Conservation (phyloP, 1,284 basidiomycete genomes). For the Moniliophthora roreri region DNA sequence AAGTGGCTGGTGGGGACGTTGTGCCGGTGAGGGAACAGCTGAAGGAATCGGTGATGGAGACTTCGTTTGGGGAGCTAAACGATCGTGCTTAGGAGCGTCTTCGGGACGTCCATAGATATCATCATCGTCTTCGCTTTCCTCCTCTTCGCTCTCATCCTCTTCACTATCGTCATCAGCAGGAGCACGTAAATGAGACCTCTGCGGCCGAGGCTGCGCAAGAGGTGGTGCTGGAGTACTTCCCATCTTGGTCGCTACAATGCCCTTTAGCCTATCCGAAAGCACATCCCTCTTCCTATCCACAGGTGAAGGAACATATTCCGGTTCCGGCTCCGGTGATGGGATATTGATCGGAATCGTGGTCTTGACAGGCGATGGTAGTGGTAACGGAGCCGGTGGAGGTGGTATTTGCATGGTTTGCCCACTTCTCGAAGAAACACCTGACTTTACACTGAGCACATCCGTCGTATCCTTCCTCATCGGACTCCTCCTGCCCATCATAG, state of each 20-base stretch:
- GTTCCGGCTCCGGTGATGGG: too few relatives aligned
- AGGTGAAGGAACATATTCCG: too few relatives aligned
- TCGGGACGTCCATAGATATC: neutral
- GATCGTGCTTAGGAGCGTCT: neutral
- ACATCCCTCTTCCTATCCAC: conserved; percentile 28
- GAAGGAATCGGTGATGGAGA: neutral
- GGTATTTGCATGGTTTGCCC: conserved; percentile 4
- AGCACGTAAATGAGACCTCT: neutral
- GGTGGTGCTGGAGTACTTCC: neutral
- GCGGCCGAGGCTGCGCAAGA: neutral
- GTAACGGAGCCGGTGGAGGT: neutral
- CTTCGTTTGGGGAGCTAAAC: neutral
- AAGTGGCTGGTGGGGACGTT: neutral
- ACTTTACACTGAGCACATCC: conserved; percentile 11
- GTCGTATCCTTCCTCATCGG: conserved; percentile 24
- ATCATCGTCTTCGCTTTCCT: neutral
- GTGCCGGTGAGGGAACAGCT: neutral
- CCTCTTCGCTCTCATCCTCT: conserved; percentile 1
- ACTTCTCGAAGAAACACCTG: conserved; percentile 11
- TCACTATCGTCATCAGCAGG: conserved; percentile 1
- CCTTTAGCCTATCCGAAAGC: conserved; percentile 38
- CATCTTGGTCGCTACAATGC: conserved; percentile 28
- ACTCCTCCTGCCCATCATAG: conserved; percentile 7
- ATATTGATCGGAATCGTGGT: too few relatives aligned
- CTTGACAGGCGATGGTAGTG: neutral